Percentiles rank a stretch among this genome's conserved stretches.
Evolutionary conservation across 305 asterid genomes (phyloP).

Genomic region (Petunia hybrid): DNA sequence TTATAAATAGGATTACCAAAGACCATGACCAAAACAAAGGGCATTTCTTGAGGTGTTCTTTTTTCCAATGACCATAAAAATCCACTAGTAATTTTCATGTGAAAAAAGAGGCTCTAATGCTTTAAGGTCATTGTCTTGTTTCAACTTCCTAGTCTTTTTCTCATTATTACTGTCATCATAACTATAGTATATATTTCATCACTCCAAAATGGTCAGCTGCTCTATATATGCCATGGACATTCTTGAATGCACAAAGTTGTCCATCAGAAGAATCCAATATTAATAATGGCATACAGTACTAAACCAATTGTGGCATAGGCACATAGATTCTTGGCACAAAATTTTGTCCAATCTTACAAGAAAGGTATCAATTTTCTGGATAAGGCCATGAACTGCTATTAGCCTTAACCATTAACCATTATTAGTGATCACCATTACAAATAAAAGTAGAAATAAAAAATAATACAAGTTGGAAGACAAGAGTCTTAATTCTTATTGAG

Average conservation of each 20-base stretch:
- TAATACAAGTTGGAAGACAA: not conserved
- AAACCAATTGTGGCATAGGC: conserved; percentile 24
- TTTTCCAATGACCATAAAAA: not conserved
- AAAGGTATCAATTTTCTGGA: not conserved
- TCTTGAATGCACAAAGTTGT: conserved; percentile 30
- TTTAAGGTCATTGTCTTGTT: conserved; percentile 36
- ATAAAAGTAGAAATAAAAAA: not conserved
- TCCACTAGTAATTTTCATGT: conserved; percentile 31
- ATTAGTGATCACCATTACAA: not conserved
- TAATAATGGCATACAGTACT: conserved; percentile 22
- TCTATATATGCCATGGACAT: not conserved
- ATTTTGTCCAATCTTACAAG: not conserved
- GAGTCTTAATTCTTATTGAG: not conserved
- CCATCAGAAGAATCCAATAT: conserved; percentile 22
- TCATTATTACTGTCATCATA: conserved; percentile 32
- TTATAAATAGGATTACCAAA: conserved; percentile 24
- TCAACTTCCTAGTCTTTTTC: conserved; percentile 34
- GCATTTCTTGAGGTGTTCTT: conserved; percentile 28
- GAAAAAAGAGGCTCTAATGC: conserved; percentile 26
- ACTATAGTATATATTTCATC: not conserved
- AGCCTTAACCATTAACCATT: not conserved
- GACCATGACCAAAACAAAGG: conserved; percentile 30
- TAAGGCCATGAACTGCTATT: not conserved
- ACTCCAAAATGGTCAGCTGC: conserved; percentile 15
- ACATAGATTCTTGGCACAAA: conserved; percentile 20